Percentiles rank a stretch among this genome's conserved stretches.
Conservation (phyloP, 73 alveolate species). For the Tetrahymena malaccensis region DNA sequence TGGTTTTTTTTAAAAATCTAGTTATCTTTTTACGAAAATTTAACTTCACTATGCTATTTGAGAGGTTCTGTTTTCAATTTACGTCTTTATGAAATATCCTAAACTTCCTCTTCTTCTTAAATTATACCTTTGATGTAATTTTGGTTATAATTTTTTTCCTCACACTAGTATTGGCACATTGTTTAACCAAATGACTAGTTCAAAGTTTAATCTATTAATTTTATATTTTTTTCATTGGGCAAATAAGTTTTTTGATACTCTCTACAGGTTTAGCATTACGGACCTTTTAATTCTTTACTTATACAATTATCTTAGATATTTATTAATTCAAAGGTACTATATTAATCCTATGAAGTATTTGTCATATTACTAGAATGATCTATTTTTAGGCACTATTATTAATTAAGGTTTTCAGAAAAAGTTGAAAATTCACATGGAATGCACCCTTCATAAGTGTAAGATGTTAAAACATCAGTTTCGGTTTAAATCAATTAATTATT, state of each 20-base stretch:
- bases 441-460: neutral
- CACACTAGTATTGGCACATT: neutral
- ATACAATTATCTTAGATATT: neutral
- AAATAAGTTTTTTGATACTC: neutral
- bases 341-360: neutral
- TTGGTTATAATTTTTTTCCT: neutral
- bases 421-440: neutral
- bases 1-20: too few species aligned
- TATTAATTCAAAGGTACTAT: neutral
- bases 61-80: neutral
- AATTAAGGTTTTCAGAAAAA: neutral
- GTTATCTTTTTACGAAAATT: too few species aligned
- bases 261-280: neutral
- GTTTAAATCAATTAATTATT: neutral
- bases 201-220: neutral
- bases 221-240: neutral
- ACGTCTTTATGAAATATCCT: neutral
- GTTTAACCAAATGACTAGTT: neutral
- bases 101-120: neutral
- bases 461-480: neutral
- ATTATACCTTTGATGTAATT: neutral
- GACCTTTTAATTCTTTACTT: neutral
- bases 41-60: neutral
- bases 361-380: neutral
- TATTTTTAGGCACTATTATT: neutral